phyloP scores from a whole-genome alignment of 1,284 basidiomycete genomes.

The Bjerkandera adusta region DNA sequence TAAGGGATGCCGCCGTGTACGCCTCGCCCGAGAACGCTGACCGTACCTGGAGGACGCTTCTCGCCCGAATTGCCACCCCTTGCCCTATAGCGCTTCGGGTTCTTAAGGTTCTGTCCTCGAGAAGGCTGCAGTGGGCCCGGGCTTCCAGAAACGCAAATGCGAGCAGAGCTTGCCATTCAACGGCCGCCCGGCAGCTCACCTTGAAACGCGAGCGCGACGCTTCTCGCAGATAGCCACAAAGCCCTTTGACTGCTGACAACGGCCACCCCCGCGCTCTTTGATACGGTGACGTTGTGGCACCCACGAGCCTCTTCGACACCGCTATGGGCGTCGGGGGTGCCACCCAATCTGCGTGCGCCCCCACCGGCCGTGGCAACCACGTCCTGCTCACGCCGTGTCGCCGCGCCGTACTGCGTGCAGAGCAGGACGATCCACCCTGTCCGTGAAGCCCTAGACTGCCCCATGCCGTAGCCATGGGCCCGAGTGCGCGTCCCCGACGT shows the following conservation, averaged over 20 bases:
- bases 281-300: conserved; percentile 14
- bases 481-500: too few relatives aligned
- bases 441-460: too few relatives aligned
- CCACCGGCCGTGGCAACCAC: neutral
- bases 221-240: conserved; percentile 17
- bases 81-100: conserved; percentile 1
- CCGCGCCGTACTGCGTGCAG: too few relatives aligned
- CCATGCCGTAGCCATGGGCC: too few relatives aligned
- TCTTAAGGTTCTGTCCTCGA: conserved; percentile 3
- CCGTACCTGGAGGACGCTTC: conserved; percentile 2
- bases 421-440: too few relatives aligned
- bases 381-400: neutral
- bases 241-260: conserved; percentile 5
- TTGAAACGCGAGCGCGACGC: conserved; percentile 13
- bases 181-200: conserved; percentile 8
- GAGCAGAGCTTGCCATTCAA: neutral
- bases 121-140: conserved; percentile 2
- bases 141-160: neutral
- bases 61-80: neutral
- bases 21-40: conserved; percentile 1
- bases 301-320: too few relatives aligned
- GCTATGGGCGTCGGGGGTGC: too few relatives aligned
- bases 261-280: conserved; percentile 3
- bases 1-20: neutral
- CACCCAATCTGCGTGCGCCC: too few relatives aligned